Conservation (phyloP, 495 filamentous ascomycete genomes). For the Penicillium subrubescens region DNA sequence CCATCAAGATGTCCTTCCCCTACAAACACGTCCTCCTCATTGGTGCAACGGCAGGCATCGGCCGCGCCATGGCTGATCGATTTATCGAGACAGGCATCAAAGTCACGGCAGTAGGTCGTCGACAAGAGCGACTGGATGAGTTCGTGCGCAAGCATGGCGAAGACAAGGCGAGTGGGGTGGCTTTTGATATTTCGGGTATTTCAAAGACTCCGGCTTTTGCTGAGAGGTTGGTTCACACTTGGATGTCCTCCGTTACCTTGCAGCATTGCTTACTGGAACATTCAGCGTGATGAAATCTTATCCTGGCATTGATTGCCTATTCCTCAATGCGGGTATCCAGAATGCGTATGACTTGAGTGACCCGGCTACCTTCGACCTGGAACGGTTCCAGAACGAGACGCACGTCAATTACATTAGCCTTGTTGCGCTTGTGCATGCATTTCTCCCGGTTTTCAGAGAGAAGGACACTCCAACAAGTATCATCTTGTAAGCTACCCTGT, state of each 20-base stretch:
- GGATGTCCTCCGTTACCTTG: too few relatives aligned
- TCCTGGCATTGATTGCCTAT: constrained; percentile 48
- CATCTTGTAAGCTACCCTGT: constrained; percentile 28
- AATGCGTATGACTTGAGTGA: constrained; percentile 56
- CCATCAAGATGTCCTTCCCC: constrained; percentile 51
- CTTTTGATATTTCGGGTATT: constrained; percentile 64
- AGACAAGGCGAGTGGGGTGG: constrained; percentile 50
- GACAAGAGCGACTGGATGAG: constrained; percentile 63
- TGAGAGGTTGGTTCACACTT: constrained; percentile 35
- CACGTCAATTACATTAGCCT: constrained; percentile 65
- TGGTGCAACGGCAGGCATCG: constrained; percentile 71
- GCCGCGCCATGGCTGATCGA: constrained; percentile 62
- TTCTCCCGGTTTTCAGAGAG: constrained; percentile 60
- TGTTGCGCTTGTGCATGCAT: constrained; percentile 58
- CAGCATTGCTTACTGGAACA: not conserved
- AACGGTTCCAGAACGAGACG: constrained; percentile 52
- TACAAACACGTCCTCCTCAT: constrained; percentile 71
- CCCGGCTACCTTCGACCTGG: constrained; percentile 56
- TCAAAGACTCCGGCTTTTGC: constrained; percentile 59
- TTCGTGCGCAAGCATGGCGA: constrained; percentile 61
- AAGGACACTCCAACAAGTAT: constrained; percentile 38
- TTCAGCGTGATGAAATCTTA: constrained; percentile 54
- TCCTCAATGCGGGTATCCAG: constrained; percentile 47
- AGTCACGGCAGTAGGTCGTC: constrained; percentile 66
- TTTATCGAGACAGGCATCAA: constrained; percentile 60